These are phyloP conservation scores for Bromus sterilis DNA, from an alignment of 176 grass and related monocot genomes.

Conservation along the genomic window DNA sequence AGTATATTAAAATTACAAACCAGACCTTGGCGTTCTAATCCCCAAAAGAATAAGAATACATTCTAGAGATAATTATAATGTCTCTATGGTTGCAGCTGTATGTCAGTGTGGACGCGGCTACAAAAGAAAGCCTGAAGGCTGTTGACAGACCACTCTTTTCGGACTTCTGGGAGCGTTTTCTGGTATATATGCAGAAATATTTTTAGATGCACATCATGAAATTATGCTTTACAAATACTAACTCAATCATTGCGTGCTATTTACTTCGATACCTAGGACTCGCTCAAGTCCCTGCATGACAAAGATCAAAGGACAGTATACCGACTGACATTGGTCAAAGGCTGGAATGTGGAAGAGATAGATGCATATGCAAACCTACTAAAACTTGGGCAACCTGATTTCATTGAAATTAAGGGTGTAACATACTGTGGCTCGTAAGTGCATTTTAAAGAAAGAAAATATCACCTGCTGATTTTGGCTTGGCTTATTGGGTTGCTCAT, in stretches of 20 bases:
- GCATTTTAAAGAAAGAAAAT: neutral
- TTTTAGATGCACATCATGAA: neutral
- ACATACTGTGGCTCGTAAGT: slow-evolving; percentile 98
- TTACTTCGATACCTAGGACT: slow-evolving; percentile 48
- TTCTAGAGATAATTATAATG: slow-evolving; percentile 14
- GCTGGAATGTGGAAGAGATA: slow-evolving; percentile 92
- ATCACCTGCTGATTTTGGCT: neutral
- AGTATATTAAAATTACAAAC: neutral
- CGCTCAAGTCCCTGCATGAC: slow-evolving; percentile 67
- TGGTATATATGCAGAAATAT: slow-evolving; percentile 43
- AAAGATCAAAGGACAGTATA: slow-evolving; percentile 92
- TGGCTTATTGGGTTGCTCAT: neutral
- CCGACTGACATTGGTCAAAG: slow-evolving; percentile 92
- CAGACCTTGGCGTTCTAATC: neutral
- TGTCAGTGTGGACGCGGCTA: slow-evolving; percentile 93
- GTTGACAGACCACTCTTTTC: slow-evolving; percentile 89
- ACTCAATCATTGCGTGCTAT: slow-evolving; percentile 5
- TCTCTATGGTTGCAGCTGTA: slow-evolving; percentile 56
- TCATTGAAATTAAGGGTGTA: slow-evolving; percentile 98
- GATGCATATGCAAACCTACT: slow-evolving; percentile 87
- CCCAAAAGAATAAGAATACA: neutral
- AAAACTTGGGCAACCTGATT: slow-evolving; percentile 73
- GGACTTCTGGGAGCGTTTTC: slow-evolving; percentile 97
- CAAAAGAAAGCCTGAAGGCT: slow-evolving; percentile 94
- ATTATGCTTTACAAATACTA: slow-evolving; percentile 16